phyloP scores from a whole-genome alignment of 306 rosid genomes.

The Oemleria cerasiformis region DNA sequence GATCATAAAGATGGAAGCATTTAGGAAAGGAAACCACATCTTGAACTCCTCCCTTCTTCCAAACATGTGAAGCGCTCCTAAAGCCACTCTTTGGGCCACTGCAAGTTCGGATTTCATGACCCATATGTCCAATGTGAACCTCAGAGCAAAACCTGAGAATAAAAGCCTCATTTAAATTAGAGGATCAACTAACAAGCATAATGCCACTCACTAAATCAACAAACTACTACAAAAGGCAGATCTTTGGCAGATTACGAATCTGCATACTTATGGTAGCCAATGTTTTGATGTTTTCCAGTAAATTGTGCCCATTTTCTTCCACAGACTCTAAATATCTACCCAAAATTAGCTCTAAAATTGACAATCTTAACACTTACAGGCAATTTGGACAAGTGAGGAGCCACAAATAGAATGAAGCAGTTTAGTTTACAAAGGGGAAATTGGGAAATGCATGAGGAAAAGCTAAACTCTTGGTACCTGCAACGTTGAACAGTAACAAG shows the following conservation, averaged over 20 bases:
- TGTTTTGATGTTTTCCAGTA: neutral
- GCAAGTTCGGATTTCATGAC: conserved; percentile 84
- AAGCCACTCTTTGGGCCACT: conserved; percentile 56
- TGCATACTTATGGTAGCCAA: neutral
- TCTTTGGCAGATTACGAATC: neutral
- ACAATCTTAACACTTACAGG: neutral
- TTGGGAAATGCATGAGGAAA: neutral
- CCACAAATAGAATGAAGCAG: neutral
- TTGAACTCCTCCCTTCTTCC: conserved; percentile 68
- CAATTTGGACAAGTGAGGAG: neutral
- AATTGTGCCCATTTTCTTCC: neutral
- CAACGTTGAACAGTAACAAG: conserved; percentile 58
- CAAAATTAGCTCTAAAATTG: neutral
- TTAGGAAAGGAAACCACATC: conserved; percentile 61
- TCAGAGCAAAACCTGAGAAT: conserved; percentile 45
- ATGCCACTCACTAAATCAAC: neutral
- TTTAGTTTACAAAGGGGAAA: neutral
- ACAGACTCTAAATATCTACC: neutral
- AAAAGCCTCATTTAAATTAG: neutral
- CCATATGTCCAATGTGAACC: conserved; percentile 66
- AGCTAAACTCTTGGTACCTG: conserved; percentile 25
- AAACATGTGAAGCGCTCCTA: conserved; percentile 58
- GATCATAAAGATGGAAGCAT: conserved; percentile 78
- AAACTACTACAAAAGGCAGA: neutral
- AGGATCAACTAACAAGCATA: neutral